These are phyloP conservation scores for Neospermospora avenae DNA, from an alignment of 2,329 filamentous ascomycete genomes.

Conservation along the genomic window DNA sequence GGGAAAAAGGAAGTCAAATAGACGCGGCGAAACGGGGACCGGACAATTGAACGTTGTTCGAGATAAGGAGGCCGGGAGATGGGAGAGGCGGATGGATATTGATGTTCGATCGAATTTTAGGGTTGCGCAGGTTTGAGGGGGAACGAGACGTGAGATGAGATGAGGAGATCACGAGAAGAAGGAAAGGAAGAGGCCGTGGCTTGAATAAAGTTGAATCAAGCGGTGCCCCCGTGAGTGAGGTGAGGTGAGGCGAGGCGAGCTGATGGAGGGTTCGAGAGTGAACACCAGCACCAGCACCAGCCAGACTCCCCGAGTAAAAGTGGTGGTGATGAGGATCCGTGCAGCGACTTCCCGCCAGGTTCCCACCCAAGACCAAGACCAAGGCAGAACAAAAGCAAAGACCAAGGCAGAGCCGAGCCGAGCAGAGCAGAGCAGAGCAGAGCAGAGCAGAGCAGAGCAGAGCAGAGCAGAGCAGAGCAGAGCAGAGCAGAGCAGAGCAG, in stretches of 20 bases:
- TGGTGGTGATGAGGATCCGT: not conserved
- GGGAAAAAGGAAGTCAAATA: not conserved
- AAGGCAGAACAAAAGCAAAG: too few relatives aligned
- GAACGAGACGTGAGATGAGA: not conserved
- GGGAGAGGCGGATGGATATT: not conserved
- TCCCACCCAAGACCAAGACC: too few relatives aligned
- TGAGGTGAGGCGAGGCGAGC: not conserved
- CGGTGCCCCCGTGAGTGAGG: not conserved
- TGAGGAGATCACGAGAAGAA: not conserved
- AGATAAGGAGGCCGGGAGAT: not conserved
- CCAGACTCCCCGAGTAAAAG: too few relatives aligned
- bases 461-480: too few relatives aligned
- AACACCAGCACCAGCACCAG: too few relatives aligned
- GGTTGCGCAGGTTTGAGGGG: not conserved
- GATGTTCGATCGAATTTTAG: not conserved
- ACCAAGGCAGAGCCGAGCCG: too few relatives aligned
- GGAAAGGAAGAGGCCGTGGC: not conserved
- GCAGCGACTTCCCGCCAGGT: not conserved
- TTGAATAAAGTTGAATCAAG: too few relatives aligned
- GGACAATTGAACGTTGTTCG: conserved; percentile 1
- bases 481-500: too few relatives aligned
- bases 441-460: too few relatives aligned
- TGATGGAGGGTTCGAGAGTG: too few relatives aligned
- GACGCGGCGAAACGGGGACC: not conserved
- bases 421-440: too few relatives aligned